Percentiles rank a stretch among this genome's conserved stretches.
Conservation (phyloP, 176 grass and related monocot species). For the Microstegium vimineum region DNA sequence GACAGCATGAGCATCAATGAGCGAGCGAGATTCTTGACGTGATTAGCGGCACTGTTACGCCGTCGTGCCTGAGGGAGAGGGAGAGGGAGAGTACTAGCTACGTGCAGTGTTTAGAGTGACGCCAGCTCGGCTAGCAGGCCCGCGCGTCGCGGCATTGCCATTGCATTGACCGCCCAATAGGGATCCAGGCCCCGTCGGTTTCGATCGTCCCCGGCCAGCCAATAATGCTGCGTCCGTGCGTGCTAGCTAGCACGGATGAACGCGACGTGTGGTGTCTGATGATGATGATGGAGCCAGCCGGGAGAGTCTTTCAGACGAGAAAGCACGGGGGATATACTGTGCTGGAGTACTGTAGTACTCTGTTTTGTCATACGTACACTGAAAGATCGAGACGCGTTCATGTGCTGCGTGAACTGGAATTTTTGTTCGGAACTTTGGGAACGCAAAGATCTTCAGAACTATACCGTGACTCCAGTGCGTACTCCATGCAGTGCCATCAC, state of each 20-base stretch:
- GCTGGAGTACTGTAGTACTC: too few relatives aligned
- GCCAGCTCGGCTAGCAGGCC: neutral
- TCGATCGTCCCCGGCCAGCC: neutral
- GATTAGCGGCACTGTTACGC: slow-evolving; percentile 22
- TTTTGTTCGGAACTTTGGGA: too few relatives aligned
- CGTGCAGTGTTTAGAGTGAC: slow-evolving; percentile 12
- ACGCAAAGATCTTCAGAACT: too few relatives aligned
- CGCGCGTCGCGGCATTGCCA: too few relatives aligned
- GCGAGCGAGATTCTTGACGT: neutral
- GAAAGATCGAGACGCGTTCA: too few relatives aligned
- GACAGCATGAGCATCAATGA: neutral
- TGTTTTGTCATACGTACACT: too few relatives aligned
- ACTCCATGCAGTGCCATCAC: too few relatives aligned
- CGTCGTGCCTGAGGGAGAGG: too few relatives aligned
- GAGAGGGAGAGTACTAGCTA: neutral
- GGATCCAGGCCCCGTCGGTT: neutral
- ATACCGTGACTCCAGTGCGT: too few relatives aligned
- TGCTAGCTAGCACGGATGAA: neutral
- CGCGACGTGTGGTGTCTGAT: neutral
- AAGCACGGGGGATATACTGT: neutral
- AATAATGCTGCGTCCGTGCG: neutral
- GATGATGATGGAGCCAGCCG: neutral
- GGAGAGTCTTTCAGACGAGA: neutral
- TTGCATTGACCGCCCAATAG: slow-evolving; percentile 19
- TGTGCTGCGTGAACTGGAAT: too few relatives aligned